phyloP scores from a whole-genome alignment of 768 basidiomycete species.

The Serendipita sp. region DNA sequence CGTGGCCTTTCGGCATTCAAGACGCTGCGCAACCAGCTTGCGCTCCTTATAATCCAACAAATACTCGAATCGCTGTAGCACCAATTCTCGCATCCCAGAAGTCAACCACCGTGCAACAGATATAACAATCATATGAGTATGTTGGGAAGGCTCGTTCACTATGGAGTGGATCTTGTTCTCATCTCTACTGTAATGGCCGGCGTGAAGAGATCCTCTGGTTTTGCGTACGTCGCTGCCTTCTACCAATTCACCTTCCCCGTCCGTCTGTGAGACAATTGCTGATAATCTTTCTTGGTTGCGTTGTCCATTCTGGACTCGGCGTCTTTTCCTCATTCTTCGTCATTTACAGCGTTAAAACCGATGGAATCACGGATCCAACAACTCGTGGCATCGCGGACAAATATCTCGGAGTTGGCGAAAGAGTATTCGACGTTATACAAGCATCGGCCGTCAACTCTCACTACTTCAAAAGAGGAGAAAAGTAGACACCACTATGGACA shows the following conservation, averaged over 20 bases:
- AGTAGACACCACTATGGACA: background rate
- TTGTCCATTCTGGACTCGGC: background rate
- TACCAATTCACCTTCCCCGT: background rate
- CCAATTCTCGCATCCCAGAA: too few species aligned
- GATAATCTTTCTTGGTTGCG: background rate
- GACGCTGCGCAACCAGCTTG: too few species aligned
- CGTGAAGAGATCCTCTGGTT: conserved; percentile 77
- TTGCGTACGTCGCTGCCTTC: conserved; percentile 43
- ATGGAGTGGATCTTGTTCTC: conserved; percentile 67
- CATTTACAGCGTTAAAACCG: background rate
- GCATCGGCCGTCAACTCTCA: conserved; percentile 71
- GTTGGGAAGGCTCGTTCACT: conserved; percentile 68
- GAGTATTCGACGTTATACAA: conserved; percentile 72
- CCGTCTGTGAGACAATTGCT: conserved; percentile 6
- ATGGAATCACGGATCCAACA: conserved; percentile 58
- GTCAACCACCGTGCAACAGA: too few species aligned
- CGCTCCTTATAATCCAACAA: too few species aligned
- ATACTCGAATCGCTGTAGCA: too few species aligned
- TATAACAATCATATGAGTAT: conserved; percentile 19
- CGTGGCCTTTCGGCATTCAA: too few species aligned
- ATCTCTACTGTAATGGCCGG: conserved; percentile 84
- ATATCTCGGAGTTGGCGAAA: conserved; percentile 77
- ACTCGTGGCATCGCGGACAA: conserved; percentile 59
- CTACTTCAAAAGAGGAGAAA: conserved; percentile 34
- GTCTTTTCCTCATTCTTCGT: background rate